A percentile compares a stretch with the other conserved stretches of the same genome.
phyloP scores from a whole-genome alignment of 139 green algal species.

The Chloropicon primus region DNA sequence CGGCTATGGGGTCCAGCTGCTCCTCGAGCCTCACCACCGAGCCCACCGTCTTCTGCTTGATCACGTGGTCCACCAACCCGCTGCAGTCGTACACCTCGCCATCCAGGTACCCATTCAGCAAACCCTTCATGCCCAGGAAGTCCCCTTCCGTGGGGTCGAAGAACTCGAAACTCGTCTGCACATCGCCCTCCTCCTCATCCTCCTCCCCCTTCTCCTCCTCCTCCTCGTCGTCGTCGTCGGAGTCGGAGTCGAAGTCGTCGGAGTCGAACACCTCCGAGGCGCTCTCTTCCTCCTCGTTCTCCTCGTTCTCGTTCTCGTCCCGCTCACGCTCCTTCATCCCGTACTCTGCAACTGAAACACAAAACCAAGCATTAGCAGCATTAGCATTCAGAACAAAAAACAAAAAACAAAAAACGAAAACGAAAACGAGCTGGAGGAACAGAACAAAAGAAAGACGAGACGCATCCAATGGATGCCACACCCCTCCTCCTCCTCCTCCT shows the following conservation, averaged over 20 bases:
- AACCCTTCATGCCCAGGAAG: constrained; percentile 66
- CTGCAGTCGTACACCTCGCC: constrained; percentile 43
- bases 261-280: not conserved
- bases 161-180: constrained; percentile 59
- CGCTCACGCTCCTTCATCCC: no score
- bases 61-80: constrained; percentile 58
- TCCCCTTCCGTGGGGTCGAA: constrained; percentile 67
- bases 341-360: no score
- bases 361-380: no score
- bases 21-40: constrained; percentile 72
- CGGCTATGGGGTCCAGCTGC: constrained; percentile 56
- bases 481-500: no score
- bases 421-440: no score
- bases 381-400: no score
- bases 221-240: not conserved
- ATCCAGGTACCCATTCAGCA: constrained; percentile 67
- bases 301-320: no score
- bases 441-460: no score
- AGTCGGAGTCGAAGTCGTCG: not conserved
- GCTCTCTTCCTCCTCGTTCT: not conserved
- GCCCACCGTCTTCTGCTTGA: constrained; percentile 51
- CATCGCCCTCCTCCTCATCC: constrained; percentile 24
- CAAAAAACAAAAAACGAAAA: no score
- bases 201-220: constrained; percentile 10
- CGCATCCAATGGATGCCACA: no score